Evolutionary conservation across 352 stramenopile species (phyloP), one percentile per base, ranked within the genome.

Genomic region (Pythium chondricola): DNA sequence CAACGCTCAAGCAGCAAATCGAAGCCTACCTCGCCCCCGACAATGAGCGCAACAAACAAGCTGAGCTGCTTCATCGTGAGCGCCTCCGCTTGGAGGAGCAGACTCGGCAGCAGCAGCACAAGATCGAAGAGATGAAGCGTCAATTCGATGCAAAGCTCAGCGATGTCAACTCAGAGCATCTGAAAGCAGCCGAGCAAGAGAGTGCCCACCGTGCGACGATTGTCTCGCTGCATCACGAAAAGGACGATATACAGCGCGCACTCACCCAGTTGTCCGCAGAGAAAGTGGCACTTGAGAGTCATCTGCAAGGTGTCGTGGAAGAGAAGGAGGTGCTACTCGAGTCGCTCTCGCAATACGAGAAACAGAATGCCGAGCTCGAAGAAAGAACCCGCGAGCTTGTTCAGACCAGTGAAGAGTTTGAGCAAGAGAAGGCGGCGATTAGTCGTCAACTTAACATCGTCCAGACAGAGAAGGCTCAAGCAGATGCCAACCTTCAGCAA

Each of bases 1-100:
- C 60, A 3, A 59, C 69, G 16, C 48, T 85, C 38, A 76, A 61
- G 35, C 63, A 71, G 3, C 76, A 83, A 37, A 73, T 85, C 29
- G 61, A 71, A 43, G 64, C 71, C 9, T 79, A 79, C 40, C 30
- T 79, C 25, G 71, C 70, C n/a, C 68, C 72, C 2, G 59, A 80
- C 38, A 74, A 74, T 24, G 74, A 86, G 16, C 57, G 55, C 11
- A 73, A 42, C 13, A 82, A 74, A 51, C 65, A 86, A 52, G 56
- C 73, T 17, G 70, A 86, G 29, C 42, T 83, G 18, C 52, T 83
- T 13, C 64, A 87, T 17, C 52, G 46, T 29, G 72, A 89, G 36
- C 63, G 72, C 11, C 31, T 69, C 10, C 71, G 69, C 8, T 53
- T 89, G 8, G 78, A 89, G 62, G 72, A 86, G 22, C 72, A 83